Evolutionary conservation across 495 filamentous ascomycete species (phyloP).

Genomic region (Aspergillus asperescens): DNA sequence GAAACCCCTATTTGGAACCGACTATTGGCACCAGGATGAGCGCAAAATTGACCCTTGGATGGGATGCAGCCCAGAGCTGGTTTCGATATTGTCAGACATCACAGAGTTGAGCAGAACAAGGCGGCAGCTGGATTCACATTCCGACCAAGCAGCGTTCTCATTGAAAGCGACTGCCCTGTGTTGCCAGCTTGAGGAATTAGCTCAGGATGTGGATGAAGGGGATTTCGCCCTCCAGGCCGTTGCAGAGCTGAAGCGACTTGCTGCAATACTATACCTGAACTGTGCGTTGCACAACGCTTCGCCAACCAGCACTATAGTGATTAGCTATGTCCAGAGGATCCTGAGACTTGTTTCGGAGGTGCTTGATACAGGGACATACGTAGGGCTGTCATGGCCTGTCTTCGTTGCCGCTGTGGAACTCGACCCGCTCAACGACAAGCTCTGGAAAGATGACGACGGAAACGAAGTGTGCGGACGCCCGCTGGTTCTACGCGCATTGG

Average conservation of each 20-base stretch:
- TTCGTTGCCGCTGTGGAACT: conserved; percentile 45
- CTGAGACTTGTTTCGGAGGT: conserved; percentile 31
- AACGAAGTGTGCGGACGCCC: conserved; percentile 28
- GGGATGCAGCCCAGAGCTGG: conserved; percentile 43
- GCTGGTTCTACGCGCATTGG: conserved; percentile 37
- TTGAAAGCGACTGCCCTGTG: conserved; percentile 29
- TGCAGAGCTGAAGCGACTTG: conserved; percentile 41
- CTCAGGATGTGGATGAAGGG: conserved; percentile 32
- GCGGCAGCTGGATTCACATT: conserved; percentile 24
- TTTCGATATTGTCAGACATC: conserved; percentile 35
- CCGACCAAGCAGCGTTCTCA: conserved; percentile 21
- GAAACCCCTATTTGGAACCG: conserved; percentile 35
- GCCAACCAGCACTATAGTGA: conserved; percentile 34
- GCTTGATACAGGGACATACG: conserved; percentile 27
- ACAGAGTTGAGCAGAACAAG: conserved; percentile 40
- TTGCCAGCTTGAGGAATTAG: conserved; percentile 27
- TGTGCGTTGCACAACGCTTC: conserved; percentile 37
- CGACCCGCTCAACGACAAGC: conserved; percentile 35
- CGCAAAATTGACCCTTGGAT: conserved; percentile 41
- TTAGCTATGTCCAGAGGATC: conserved; percentile 33
- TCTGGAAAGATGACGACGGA: conserved; percentile 24
- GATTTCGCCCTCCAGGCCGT: conserved; percentile 32
- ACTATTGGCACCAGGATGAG: conserved; percentile 39
- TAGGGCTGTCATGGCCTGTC: conserved; percentile 40
- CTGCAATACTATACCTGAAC: conserved; percentile 39